phyloP scores from a whole-genome alignment of 2,329 filamentous ascomycete genomes.

The Cyclaneusma minus region DNA sequence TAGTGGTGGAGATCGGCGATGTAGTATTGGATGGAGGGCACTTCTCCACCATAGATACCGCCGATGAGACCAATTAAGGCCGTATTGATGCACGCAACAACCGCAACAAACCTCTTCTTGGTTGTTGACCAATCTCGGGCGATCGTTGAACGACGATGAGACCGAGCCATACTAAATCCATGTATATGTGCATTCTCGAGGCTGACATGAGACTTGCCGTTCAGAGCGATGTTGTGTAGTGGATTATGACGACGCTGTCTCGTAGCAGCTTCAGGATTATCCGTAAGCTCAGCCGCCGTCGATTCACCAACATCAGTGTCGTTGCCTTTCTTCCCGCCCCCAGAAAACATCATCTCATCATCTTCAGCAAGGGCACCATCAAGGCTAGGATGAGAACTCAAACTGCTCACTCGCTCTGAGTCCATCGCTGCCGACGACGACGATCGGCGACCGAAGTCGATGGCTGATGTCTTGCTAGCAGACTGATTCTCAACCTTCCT shows the following conservation, averaged over 20 bases:
- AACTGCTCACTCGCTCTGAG: no score
- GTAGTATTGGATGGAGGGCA: constrained; percentile 66
- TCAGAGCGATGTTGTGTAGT: constrained; percentile 22
- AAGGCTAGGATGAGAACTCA: constrained; percentile 1
- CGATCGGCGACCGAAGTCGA: constrained; percentile 1
- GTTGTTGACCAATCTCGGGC: constrained; percentile 55
- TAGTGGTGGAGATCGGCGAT: constrained; percentile 54
- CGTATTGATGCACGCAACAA: constrained; percentile 57
- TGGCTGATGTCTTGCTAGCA: not conserved
- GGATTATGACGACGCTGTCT: constrained; percentile 5
- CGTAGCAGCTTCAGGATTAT: not conserved
- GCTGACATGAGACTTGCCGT: constrained; percentile 36
- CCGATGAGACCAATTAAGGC: constrained; percentile 54
- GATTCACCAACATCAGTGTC: not conserved
- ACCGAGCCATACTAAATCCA: constrained; percentile 34
- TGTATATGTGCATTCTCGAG: constrained; percentile 29
- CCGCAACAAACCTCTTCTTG: constrained; percentile 54
- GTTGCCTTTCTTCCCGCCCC: not conserved
- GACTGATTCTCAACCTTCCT: not conserved
- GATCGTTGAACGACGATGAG: constrained; percentile 46
- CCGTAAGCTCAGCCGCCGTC: not conserved
- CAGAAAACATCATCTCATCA: not conserved
- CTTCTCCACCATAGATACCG: constrained; percentile 64
- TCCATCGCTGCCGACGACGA: not conserved
- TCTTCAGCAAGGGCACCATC: constrained; percentile 1